Evolutionary conservation across 257 asterid species (phyloP).

Genomic region (Fraxinus pennsylvanica): DNA sequence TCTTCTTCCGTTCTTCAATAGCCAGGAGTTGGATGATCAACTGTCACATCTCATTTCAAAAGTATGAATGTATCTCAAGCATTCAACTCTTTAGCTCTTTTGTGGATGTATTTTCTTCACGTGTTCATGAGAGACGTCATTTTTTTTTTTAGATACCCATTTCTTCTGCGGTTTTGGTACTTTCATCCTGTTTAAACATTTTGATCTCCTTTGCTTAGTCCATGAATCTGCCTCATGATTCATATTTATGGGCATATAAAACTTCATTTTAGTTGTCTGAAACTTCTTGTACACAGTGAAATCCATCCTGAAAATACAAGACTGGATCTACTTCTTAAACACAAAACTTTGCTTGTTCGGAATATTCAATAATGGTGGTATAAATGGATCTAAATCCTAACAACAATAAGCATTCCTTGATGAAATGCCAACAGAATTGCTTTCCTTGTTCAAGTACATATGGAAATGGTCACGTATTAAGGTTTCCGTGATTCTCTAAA

Average conservation of each 20-base stretch:
- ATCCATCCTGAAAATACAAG: background rate
- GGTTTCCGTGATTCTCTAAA: background rate
- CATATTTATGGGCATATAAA: background rate
- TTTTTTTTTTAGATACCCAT: background rate
- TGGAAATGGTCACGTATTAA: background rate
- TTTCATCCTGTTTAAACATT: background rate
- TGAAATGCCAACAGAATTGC: constrained; percentile 9
- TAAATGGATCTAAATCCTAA: background rate
- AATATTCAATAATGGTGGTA: background rate
- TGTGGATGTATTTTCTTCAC: background rate
- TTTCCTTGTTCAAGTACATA: background rate
- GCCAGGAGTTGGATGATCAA: background rate
- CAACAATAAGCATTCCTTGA: background rate
- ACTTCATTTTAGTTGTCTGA: background rate
- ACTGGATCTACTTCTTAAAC: background rate
- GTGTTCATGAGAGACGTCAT: background rate
- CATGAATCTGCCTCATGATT: background rate
- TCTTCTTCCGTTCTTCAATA: background rate
- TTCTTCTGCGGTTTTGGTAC: background rate
- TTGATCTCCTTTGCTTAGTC: background rate
- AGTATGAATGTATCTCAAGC: background rate
- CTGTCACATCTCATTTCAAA: background rate
- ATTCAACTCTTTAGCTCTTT: background rate
- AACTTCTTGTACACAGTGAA: background rate
- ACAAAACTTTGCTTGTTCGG: background rate